Percentiles rank a stretch among this genome's conserved stretches.
Evolutionary conservation across 768 basidiomycete genomes (phyloP).

Genomic region (Hygrophorus russula): DNA sequence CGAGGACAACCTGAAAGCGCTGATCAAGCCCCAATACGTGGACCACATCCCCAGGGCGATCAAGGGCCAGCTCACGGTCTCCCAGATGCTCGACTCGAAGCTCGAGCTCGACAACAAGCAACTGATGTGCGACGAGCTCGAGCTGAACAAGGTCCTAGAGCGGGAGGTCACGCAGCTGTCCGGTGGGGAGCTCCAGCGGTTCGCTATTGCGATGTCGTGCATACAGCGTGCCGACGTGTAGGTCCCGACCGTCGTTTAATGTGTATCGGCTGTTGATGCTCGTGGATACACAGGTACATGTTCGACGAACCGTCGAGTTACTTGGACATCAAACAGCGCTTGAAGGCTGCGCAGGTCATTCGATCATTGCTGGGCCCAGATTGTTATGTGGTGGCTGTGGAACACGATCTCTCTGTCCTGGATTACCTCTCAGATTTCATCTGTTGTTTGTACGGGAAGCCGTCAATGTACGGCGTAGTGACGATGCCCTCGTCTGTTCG

Average conservation of each 20-base stretch:
- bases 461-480: slow-evolving; percentile 95
- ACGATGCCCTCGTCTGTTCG: slow-evolving; percentile 98
- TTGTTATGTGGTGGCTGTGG: slow-evolving; percentile 94
- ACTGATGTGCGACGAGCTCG: slow-evolving; percentile 74
- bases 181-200: slow-evolving; percentile 95
- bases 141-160: slow-evolving; percentile 76
- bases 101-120: slow-evolving; percentile 84
- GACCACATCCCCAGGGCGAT: slow-evolving; percentile 97
- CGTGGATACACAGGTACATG: slow-evolving; percentile 62
- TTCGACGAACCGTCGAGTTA: slow-evolving; percentile 99
- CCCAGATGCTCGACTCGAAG: slow-evolving; percentile 88
- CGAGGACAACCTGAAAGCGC: slow-evolving; percentile 95
- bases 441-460: slow-evolving; percentile 95
- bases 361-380: slow-evolving; percentile 72
- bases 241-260: slow-evolving; percentile 18
- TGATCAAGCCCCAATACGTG: slow-evolving; percentile 99
- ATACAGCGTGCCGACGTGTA: slow-evolving; percentile 94
- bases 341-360: slow-evolving; percentile 92
- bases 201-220: slow-evolving; percentile 96
- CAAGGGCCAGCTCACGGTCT: slow-evolving; percentile 80
- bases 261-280: slow-evolving; percentile 2
- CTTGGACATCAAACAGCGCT: slow-evolving; percentile 90
- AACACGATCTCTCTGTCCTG: slow-evolving; percentile 96
- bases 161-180: slow-evolving; percentile 81
- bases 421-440: slow-evolving; percentile 99